A percentile compares a stretch with the other conserved stretches of the same genome.
These are phyloP conservation scores for Cryptococcus maquisensis DNA, from an alignment of 1,284 basidiomycete genomes.

Conservation along the genomic window DNA sequence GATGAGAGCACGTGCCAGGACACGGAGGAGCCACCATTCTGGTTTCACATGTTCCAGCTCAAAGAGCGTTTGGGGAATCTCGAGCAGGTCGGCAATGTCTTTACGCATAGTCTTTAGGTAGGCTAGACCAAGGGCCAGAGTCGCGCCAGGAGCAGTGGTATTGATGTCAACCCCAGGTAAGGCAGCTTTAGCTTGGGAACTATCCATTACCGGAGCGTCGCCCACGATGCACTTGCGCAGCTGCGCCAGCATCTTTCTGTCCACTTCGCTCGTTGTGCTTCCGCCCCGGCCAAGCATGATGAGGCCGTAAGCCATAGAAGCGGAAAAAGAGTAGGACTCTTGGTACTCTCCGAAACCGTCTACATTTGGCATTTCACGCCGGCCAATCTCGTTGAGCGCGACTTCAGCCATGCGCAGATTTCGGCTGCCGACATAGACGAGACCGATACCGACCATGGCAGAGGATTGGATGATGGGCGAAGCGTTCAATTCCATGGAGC, in stretches of 20 bases:
- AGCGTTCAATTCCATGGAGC: constrained; percentile 82
- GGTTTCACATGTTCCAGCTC: constrained; percentile 82
- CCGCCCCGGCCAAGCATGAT: constrained; percentile 89
- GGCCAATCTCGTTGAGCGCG: constrained; percentile 76
- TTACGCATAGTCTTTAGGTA: constrained; percentile 77
- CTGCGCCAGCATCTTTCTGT: constrained; percentile 63
- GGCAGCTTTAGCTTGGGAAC: constrained; percentile 23
- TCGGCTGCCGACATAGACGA: constrained; percentile 82
- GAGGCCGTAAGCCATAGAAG: constrained; percentile 87
- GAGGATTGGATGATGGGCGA: constrained; percentile 85
- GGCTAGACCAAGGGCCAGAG: constrained; percentile 85
- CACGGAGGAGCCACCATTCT: constrained; percentile 76
- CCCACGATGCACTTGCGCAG: constrained; percentile 70
- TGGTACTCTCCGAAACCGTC: constrained; percentile 78
- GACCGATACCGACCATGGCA: constrained; percentile 80
- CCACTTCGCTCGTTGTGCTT: constrained; percentile 55
- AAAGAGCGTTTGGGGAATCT: constrained; percentile 72
- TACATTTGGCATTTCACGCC: constrained; percentile 68
- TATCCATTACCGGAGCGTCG: constrained; percentile 45
- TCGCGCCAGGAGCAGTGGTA: constrained; percentile 83
- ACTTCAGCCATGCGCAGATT: constrained; percentile 89
- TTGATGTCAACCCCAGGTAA: constrained; percentile 62
- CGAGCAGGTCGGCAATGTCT: constrained; percentile 79
- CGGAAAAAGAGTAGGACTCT: constrained; percentile 86
- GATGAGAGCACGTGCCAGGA: constrained; percentile 73